Evolutionary conservation across 2,329 filamentous ascomycete species (phyloP), one percentile per base, ranked within the genome.

Genomic region (Grosmannia clavigera): DNA sequence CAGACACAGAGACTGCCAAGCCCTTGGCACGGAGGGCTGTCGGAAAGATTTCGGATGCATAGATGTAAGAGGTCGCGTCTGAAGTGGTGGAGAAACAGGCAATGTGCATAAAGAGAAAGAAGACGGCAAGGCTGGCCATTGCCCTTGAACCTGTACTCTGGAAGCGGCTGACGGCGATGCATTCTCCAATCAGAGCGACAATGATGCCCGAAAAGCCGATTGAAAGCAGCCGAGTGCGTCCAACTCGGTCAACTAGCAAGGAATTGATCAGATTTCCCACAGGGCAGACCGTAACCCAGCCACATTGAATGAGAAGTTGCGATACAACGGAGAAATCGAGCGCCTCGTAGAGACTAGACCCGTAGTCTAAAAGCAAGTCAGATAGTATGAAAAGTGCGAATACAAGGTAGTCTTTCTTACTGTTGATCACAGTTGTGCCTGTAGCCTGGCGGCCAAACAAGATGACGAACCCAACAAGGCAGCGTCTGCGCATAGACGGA

Each of bases 21-120:
- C 80, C 80, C 60, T 78, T 78, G n/a, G 78, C 76, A 61, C 80
- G 75, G 62, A 78, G 74, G 3, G 76, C 71, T 65, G 76, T 82
- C 3, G 80, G 80, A 70, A 80, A 81, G 2, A 82, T 68, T 61
- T 83, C 80, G 51, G 81, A 71, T 3, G 81, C 71, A 67, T 78
- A 82, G 12, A 63, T 50, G 33, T 61, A 61, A 7, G 50, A 53
- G 5, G 60, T 57, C 10, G 56, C 43, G n/a, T 58, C 56, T 12
- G 5, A 31, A 3, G 40, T 7, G 58, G 38, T 16, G 50, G 22
- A 14, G 51, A 57, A 54, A 16, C 33, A 50, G 14, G 46, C n/a
- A 27, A 60, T 54, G 25, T 59, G 43, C 25, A 50, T 14, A 43
- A 50, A 59, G 3, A 61, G 25, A 29, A 59, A 61, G 14, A 58